Base-by-base conservation (phyloP, 441 rosid species). In the Arabidopsis lyrata region DNA sequence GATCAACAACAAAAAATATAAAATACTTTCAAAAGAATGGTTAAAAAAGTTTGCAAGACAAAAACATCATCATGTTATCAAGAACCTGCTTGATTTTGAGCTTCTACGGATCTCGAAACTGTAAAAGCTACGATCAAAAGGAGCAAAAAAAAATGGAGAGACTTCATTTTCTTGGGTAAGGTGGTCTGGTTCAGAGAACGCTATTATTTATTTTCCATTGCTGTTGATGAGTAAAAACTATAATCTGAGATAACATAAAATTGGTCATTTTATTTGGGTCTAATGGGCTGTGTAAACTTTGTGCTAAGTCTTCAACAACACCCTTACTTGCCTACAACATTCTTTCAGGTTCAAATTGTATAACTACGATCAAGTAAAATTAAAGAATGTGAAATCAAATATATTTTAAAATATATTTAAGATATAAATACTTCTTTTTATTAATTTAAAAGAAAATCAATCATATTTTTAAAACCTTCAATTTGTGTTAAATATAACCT, bases 11-110 rank as follows among this genome's bases (percentile, higher is more conserved):
- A 39, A 0, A 24, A 47, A 4, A 52, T 42, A 38, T 62, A 13
- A 8, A 38, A 35, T 13, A 39, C 20, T 14, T 20, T 24, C 0
- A 24, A 24, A 24, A 24, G 27, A 24, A 0, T 24, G 0, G 27
- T 24, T 24, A 24, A 24, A 24, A 24, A 24, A 24, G 0, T 1
- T 2, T 0, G 27, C 27, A 34, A 49, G 34, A 42, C 14, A 10
- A 59, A 66, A 45, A 32, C 45, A 22, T 20, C 1, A 8, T 65
- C 27, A 18, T 74, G 6, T 56, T 58, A 0, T 20, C 50, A 70
- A 32, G 72, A 71, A 77, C 80, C 80, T 71, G 80, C 58, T 72
- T 77, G 68, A 15, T 54, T 20, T 77, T 77, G 80, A 60, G 80
- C 62, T 38, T 72, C 2, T 5, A 77, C 59, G 35, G 34, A 34